A percentile compares a stretch with the other conserved stretches of the same genome.
phyloP scores from a whole-genome alignment of 768 basidiomycete genomes.

The Lactarius sanguifluus region DNA sequence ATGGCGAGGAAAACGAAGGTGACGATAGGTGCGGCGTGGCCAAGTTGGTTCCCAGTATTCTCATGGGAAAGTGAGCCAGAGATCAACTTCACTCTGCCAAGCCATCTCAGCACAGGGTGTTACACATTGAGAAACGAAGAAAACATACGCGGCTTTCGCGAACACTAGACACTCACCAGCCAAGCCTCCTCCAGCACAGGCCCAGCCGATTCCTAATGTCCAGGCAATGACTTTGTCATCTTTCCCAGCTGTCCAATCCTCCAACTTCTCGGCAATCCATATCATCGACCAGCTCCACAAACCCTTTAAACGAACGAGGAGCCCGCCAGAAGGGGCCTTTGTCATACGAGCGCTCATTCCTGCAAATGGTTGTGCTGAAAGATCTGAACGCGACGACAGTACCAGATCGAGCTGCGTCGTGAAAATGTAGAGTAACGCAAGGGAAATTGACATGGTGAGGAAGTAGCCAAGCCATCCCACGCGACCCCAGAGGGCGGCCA shows the following conservation, averaged over 20 bases:
- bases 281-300: constrained; percentile 49
- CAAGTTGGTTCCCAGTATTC: constrained; percentile 86
- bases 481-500: constrained; percentile 84
- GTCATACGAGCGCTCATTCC: constrained; percentile 39
- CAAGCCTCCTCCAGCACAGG: constrained; percentile 86
- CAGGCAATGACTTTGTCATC: constrained; percentile 86
- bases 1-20: constrained; percentile 53
- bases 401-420: constrained; percentile 73
- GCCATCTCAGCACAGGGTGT: constrained; percentile 2
- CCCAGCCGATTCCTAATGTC: constrained; percentile 93
- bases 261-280: constrained; percentile 61
- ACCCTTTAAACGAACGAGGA: constrained; percentile 38
- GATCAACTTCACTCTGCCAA: constrained; percentile 70
- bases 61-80: constrained; percentile 74
- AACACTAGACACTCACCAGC: constrained; percentile 91
- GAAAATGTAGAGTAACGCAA: constrained; percentile 64
- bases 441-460: constrained; percentile 70
- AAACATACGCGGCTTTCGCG: constrained; percentile 64
- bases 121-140: background rate
- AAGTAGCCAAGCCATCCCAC: constrained; percentile 91
- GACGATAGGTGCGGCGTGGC: constrained; percentile 77
- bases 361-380: constrained; percentile 57
- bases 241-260: constrained; percentile 72
- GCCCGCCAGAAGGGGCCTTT: constrained; percentile 26
- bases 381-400: constrained; percentile 66